Percentiles rank a stretch among this genome's conserved stretches.
phyloP scores from a whole-genome alignment of 2,329 filamentous ascomycete species.

The Trichophyton equinum region DNA sequence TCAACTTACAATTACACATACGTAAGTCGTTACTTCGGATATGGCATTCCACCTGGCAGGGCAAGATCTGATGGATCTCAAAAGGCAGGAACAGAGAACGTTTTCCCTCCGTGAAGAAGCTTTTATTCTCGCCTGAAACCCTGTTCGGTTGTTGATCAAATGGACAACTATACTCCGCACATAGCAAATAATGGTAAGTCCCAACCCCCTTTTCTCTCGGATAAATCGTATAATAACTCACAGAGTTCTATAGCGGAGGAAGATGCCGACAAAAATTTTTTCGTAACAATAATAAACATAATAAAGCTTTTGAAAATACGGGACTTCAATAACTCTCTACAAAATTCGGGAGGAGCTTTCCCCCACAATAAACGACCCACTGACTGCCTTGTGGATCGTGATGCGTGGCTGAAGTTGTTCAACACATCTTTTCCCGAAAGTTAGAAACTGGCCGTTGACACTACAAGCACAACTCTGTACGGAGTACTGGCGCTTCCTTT shows the following conservation, averaged over 20 bases:
- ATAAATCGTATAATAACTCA: neutral
- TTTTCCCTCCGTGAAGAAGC: neutral
- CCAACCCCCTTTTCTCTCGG: neutral
- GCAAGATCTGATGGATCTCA: constrained; percentile 2
- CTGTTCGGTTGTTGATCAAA: neutral
- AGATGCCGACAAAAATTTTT: neutral
- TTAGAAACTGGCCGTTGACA: neutral
- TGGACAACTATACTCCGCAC: neutral
- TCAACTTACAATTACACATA: neutral
- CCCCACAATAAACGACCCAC: neutral
- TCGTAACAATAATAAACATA: neutral
- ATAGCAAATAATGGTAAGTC: neutral
- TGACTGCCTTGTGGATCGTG: neutral
- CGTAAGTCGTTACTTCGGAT: neutral
- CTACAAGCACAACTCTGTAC: neutral
- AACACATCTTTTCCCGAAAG: neutral
- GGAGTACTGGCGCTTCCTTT: neutral
- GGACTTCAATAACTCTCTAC: neutral
- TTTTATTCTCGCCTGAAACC: neutral
- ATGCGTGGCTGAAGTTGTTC: neutral
- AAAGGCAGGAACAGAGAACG: neutral
- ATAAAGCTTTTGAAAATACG: neutral
- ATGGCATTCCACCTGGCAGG: neutral
- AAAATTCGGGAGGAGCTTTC: neutral
- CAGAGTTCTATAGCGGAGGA: neutral